Conservation (phyloP, 192 early-diverging fungal species). For the Umbelopsis sp. region DNA sequence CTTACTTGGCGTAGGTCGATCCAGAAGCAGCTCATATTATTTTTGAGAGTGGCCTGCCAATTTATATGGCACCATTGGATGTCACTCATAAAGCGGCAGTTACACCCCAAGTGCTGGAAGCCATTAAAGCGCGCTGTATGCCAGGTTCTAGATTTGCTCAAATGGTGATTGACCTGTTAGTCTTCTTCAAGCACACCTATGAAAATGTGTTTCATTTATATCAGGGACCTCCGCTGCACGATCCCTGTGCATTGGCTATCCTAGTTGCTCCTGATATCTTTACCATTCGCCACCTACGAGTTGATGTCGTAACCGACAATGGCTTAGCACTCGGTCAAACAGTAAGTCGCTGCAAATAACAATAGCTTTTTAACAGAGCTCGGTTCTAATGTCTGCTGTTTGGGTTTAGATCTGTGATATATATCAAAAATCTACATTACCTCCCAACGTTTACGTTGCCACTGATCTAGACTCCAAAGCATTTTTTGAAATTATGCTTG, state of each 20-base stretch:
- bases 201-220: slow-evolving; percentile 20
- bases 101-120: slow-evolving; percentile 14
- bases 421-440: slow-evolving; percentile 8
- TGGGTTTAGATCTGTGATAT: slow-evolving; percentile 26
- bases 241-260: slow-evolving; percentile 27
- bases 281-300: slow-evolving; percentile 14
- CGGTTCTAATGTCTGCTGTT: neutral
- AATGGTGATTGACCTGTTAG: slow-evolving; percentile 18
- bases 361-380: neutral
- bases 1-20: neutral
- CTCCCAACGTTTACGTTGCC: slow-evolving; percentile 22
- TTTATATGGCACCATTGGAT: slow-evolving; percentile 29
- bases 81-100: slow-evolving; percentile 26
- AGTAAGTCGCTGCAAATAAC: neutral
- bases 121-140: slow-evolving; percentile 10
- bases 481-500: slow-evolving; percentile 28
- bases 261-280: slow-evolving; percentile 23
- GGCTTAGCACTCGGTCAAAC: slow-evolving; percentile 25
- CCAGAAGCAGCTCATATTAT: slow-evolving; percentile 31
- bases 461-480: slow-evolving; percentile 19
- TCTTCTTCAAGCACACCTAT: slow-evolving; percentile 29
- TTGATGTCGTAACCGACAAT: slow-evolving; percentile 29
- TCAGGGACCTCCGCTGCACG: slow-evolving; percentile 25
- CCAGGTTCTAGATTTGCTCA: slow-evolving; percentile 1
- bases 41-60: slow-evolving; percentile 9